These are phyloP conservation scores for Termitomyces eurrhizus DNA, from an alignment of 768 basidiomycete species.

Conservation along the genomic window DNA sequence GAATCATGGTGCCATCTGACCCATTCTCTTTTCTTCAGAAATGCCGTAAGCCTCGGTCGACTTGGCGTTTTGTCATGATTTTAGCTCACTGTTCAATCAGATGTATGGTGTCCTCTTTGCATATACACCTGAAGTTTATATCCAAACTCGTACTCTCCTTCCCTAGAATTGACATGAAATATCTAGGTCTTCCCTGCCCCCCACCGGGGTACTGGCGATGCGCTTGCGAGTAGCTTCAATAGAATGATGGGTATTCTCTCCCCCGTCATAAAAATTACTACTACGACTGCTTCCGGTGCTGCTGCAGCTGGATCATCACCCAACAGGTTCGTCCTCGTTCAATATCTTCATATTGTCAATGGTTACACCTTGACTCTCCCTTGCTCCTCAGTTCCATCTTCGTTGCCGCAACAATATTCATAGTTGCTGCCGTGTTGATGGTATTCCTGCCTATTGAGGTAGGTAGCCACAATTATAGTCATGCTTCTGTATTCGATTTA, in stretches of 20 bases:
- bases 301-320: constrained; percentile 4
- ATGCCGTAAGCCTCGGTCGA: constrained; percentile 2
- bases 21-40: not conserved
- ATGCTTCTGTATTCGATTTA: not conserved
- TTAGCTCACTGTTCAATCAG: constrained; percentile 16
- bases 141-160: not conserved
- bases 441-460: constrained; percentile 31
- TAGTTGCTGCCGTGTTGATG: constrained; percentile 36
- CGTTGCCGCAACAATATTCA: constrained; percentile 42
- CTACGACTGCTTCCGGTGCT: constrained; percentile 13
- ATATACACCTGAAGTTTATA: constrained; percentile 49
- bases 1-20: not conserved
- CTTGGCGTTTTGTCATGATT: not conserved
- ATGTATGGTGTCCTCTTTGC: constrained; percentile 31
- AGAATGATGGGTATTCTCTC: constrained; percentile 44
- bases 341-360: not conserved
- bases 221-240: constrained; percentile 45
- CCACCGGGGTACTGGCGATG: constrained; percentile 53
- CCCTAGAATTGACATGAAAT: not conserved
- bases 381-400: constrained; percentile 36
- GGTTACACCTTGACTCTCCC: not conserved
- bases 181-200: constrained; percentile 46
- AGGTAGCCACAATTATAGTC: not conserved
- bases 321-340: constrained; percentile 41
- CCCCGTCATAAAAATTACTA: constrained; percentile 46